Evolutionary conservation across 345 rosid species (phyloP).

Genomic region (Eucalyptus caleyi): DNA sequence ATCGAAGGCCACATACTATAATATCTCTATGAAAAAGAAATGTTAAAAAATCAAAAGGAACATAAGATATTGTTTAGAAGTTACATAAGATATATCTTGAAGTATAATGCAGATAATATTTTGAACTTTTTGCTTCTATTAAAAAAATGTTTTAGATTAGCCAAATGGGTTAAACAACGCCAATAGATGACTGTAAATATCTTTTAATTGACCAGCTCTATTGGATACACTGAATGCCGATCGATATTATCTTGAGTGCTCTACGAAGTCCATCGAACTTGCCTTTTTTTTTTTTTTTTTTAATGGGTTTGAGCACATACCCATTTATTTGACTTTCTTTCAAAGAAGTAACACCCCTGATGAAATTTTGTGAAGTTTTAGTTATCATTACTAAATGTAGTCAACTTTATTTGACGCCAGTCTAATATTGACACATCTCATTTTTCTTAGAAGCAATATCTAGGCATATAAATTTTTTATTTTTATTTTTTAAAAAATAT

Average conservation of each 20-base stretch:
- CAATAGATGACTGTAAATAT: neutral
- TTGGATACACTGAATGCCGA: neutral
- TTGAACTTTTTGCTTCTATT: too few relatives aligned
- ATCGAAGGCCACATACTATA: neutral
- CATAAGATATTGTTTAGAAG: neutral
- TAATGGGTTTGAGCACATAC: neutral
- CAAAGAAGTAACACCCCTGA: neutral
- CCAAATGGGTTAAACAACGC: neutral
- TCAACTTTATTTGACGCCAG: neutral
- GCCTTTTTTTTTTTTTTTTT: neutral
- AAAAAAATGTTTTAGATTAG: neutral
- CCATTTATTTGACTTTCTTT: too few relatives aligned
- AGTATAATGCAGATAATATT: neutral
- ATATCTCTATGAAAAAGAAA: neutral
- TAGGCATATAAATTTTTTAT: neutral
- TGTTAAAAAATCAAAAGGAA: too few relatives aligned
- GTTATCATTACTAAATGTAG: neutral
- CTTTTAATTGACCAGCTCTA: neutral
- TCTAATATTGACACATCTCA: neutral
- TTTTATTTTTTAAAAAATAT: too few relatives aligned
- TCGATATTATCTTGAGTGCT: neutral
- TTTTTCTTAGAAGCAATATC: neutral
- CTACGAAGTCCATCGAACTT: neutral
- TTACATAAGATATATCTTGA: neutral
- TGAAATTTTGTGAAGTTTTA: neutral